These are phyloP conservation scores for Colletotrichum coccodes DNA, from an alignment of 2,329 filamentous ascomycete genomes.

Conservation along the genomic window DNA sequence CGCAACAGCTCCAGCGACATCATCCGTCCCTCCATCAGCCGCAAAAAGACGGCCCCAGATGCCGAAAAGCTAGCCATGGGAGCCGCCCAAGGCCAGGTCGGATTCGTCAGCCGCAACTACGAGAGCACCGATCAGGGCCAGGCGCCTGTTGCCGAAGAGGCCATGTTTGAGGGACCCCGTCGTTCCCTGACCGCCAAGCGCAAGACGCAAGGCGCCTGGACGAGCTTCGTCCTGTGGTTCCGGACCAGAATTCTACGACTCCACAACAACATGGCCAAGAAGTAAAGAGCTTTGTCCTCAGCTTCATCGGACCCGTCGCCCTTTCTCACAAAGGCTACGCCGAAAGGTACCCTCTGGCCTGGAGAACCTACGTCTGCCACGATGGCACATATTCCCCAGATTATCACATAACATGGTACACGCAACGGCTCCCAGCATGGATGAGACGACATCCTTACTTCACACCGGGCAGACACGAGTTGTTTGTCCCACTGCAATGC, in stretches of 20 bases:
- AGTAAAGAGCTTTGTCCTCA: slow-evolving; percentile 19
- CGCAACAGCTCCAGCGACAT: slow-evolving; percentile 43
- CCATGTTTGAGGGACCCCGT: slow-evolving; percentile 53
- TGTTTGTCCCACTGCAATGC: slow-evolving; percentile 13
- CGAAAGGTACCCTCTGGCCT: not conserved
- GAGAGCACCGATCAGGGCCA: slow-evolving; percentile 49
- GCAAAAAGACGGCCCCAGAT: slow-evolving; percentile 38
- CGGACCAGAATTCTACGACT: slow-evolving; percentile 64
- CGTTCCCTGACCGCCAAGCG: slow-evolving; percentile 63
- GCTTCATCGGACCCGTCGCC: not conserved
- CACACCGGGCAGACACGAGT: not conserved
- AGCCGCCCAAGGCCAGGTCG: slow-evolving; percentile 24
- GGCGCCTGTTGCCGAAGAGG: slow-evolving; percentile 51
- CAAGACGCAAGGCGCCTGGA: slow-evolving; percentile 71
- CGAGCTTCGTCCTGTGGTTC: slow-evolving; percentile 71
- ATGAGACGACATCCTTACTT: not conserved
- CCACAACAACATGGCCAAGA: slow-evolving; percentile 37
- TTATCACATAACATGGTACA: not conserved
- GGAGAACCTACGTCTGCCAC: not conserved
- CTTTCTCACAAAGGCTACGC: not conserved
- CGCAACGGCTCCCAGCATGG: slow-evolving; percentile 1
- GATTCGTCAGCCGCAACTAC: slow-evolving; percentile 58
- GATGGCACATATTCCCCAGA: not conserved
- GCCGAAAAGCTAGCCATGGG: slow-evolving; percentile 51
- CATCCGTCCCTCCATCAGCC: slow-evolving; percentile 41